Evolutionary conservation across 2,329 filamentous ascomycete genomes (phyloP).

Genomic region (Neofusicoccum laricinum): DNA sequence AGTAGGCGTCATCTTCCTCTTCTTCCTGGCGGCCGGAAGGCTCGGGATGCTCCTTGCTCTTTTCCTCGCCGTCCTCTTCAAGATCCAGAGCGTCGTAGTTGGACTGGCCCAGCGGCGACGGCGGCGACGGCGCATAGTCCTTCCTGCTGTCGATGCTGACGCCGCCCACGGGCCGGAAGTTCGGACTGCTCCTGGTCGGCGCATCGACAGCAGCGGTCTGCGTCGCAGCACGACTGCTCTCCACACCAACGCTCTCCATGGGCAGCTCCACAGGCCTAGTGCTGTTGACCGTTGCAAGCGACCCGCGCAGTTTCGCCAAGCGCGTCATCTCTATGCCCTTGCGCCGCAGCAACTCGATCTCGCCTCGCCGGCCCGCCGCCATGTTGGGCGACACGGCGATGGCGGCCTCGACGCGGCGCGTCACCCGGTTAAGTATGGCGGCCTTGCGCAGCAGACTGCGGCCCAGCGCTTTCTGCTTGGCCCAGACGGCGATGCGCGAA

Average conservation of each 20-base stretch:
- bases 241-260: slow-evolving; percentile 19
- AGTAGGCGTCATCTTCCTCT: background rate
- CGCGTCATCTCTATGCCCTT: slow-evolving; percentile 32
- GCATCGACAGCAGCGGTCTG: background rate
- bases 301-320: slow-evolving; percentile 23
- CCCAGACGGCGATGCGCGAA: slow-evolving; percentile 21
- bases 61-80: slow-evolving; percentile 27
- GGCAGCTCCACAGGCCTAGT: background rate
- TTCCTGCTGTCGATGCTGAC: slow-evolving; percentile 17
- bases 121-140: slow-evolving; percentile 33
- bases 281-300: background rate
- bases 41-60: background rate
- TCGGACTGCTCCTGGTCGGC: background rate
- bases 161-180: background rate
- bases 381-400: slow-evolving; percentile 22
- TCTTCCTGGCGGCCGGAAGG: background rate
- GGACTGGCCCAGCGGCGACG: slow-evolving; percentile 39
- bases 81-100: slow-evolving; percentile 44
- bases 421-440: slow-evolving; percentile 63
- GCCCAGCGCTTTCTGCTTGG: slow-evolving; percentile 47
- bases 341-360: slow-evolving; percentile 25
- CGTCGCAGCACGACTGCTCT: background rate
- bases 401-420: slow-evolving; percentile 35
- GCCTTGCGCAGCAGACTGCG: slow-evolving; percentile 59
- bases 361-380: slow-evolving; percentile 19